Evolutionary conservation across 2,329 filamentous ascomycete species (phyloP).

Genomic region (Colletotrichum sp.): DNA sequence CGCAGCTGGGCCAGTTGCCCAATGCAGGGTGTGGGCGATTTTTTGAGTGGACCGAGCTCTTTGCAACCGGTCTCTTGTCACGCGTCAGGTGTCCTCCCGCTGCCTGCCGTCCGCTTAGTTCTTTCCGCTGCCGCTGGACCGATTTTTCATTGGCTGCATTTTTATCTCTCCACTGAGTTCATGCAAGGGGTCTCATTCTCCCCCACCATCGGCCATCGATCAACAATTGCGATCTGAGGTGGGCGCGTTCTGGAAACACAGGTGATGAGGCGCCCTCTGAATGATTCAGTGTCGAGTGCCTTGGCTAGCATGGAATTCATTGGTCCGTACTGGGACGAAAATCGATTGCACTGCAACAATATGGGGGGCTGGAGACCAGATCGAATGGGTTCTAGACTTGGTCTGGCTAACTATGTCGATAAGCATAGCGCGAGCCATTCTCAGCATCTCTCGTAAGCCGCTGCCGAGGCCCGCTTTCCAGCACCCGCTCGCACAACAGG

Average conservation of each 20-base stretch:
- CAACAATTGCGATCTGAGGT: neutral
- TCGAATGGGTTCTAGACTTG: neutral
- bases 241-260: neutral
- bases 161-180: neutral
- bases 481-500: neutral
- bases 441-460: neutral
- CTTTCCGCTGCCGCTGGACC: neutral
- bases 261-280: neutral
- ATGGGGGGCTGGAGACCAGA: neutral
- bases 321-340: neutral
- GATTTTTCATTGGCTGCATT: constrained; percentile 16
- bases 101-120: neutral
- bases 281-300: neutral
- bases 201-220: neutral
- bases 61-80: neutral
- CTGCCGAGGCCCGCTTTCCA: neutral
- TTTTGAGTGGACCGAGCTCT: constrained; percentile 9
- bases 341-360: neutral
- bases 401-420: neutral
- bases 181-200: constrained; percentile 6
- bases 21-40: neutral
- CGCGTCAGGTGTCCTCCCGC: neutral
- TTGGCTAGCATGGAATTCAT: neutral
- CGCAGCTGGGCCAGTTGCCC: neutral
- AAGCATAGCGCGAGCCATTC: neutral